Conservation (phyloP, 768 basidiomycete species). For the Leccinum aurantiacum region DNA sequence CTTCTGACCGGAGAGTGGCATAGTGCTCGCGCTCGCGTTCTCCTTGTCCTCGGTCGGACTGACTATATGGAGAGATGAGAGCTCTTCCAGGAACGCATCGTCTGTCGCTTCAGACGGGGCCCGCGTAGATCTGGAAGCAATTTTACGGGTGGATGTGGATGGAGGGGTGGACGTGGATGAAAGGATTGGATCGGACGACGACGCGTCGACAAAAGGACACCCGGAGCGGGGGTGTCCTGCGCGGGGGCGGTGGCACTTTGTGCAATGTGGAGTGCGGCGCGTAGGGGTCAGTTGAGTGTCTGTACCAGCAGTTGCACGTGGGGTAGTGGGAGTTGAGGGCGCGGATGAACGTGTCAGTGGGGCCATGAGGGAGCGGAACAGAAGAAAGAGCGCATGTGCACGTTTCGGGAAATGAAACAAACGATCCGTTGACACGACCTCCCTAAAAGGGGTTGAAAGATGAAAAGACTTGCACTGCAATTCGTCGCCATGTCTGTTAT, state of each 20-base stretch:
- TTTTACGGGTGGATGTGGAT: background rate
- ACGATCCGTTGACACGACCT: background rate
- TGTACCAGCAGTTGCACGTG: constrained; percentile 13
- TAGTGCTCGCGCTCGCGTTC: background rate
- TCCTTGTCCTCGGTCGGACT: constrained; percentile 19
- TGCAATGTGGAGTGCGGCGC: constrained; percentile 54
- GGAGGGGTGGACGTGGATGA: constrained; percentile 13
- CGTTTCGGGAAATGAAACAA: constrained; percentile 3
- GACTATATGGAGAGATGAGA: constrained; percentile 48
- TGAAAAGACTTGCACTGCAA: background rate
- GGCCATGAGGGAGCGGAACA: constrained; percentile 12
- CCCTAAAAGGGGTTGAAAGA: background rate
- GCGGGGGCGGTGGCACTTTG: constrained; percentile 53
- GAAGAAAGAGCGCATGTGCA: background rate
- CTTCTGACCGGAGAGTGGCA: constrained; percentile 3
- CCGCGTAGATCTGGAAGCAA: background rate
- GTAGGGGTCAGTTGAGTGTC: constrained; percentile 30
- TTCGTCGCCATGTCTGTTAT: background rate
- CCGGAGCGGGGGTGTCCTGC: constrained; percentile 64
- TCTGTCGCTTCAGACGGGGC: constrained; percentile 8
- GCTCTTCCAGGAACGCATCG: constrained; percentile 39
- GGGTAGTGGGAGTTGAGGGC: constrained; percentile 30
- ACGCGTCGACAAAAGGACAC: constrained; percentile 47
- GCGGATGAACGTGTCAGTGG: constrained; percentile 32
- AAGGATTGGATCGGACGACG: constrained; percentile 8